phyloP scores from a whole-genome alignment of 306 rosid species.

The Quercus gilva region DNA sequence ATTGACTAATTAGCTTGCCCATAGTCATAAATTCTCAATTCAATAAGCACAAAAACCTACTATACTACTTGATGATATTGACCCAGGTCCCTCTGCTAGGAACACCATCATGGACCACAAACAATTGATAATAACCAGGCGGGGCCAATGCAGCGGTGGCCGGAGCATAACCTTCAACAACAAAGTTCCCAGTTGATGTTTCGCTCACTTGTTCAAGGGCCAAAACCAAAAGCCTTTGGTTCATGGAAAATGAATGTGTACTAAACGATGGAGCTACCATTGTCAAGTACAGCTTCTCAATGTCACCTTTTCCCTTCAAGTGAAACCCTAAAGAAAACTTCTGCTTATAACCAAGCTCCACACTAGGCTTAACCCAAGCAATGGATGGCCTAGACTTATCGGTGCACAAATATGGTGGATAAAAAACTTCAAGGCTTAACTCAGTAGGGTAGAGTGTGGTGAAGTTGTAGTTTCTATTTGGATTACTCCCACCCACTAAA shows the following conservation, averaged over 20 bases:
- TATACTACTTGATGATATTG: neutral
- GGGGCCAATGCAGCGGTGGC: slow-evolving; percentile 27
- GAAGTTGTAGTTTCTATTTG: slow-evolving; percentile 34
- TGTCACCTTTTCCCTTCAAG: neutral
- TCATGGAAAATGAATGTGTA: slow-evolving; percentile 38
- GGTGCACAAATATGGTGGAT: slow-evolving; percentile 24
- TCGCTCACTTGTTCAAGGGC: neutral
- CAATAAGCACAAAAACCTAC: neutral
- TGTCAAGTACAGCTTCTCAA: slow-evolving; percentile 5
- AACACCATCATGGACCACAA: slow-evolving; percentile 29
- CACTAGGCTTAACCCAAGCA: slow-evolving; percentile 8
- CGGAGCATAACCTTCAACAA: slow-evolving; percentile 20
- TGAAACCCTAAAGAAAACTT: slow-evolving; percentile 11
- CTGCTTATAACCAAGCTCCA: slow-evolving; percentile 2
- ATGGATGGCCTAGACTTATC: slow-evolving; percentile 19
- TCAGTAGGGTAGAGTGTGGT: slow-evolving; percentile 32
- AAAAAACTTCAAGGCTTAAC: slow-evolving; percentile 29
- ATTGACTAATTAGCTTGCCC: too few relatives aligned
- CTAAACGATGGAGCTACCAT: slow-evolving; percentile 43
- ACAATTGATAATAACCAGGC: slow-evolving; percentile 31
- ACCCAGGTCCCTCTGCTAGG: slow-evolving; percentile 36
- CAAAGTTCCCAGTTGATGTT: neutral
- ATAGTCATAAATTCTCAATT: neutral
- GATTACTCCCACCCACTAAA: slow-evolving; percentile 37
- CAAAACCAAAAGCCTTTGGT: slow-evolving; percentile 34